phyloP scores from a whole-genome alignment of 768 basidiomycete species.

The Boletus subparvulus region DNA sequence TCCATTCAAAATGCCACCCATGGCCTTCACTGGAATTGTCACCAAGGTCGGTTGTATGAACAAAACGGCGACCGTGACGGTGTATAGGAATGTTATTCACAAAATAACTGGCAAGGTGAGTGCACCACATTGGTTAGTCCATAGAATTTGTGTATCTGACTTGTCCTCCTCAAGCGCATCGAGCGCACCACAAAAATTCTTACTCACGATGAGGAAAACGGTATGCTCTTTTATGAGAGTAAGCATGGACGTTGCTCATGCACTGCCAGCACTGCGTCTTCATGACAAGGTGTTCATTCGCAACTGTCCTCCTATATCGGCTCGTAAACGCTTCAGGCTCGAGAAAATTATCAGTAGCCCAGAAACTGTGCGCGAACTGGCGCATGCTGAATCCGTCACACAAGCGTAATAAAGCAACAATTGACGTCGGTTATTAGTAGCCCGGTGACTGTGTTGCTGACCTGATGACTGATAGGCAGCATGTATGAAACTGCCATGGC shows the following conservation, averaged over 20 bases:
- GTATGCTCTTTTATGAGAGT: slow-evolving; percentile 41
- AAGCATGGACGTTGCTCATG: slow-evolving; percentile 5
- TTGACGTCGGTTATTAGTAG: background rate
- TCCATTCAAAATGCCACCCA: slow-evolving; percentile 62
- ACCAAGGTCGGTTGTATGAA: slow-evolving; percentile 82
- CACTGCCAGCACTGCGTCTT: slow-evolving; percentile 52
- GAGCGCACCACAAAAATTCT: slow-evolving; percentile 77
- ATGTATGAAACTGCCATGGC: background rate
- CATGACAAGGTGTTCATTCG: slow-evolving; percentile 76
- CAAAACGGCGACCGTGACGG: slow-evolving; percentile 82
- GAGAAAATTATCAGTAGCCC: slow-evolving; percentile 70
- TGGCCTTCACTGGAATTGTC: slow-evolving; percentile 71
- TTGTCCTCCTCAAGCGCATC: slow-evolving; percentile 49
- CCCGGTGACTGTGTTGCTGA: background rate
- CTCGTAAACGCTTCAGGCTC: slow-evolving; percentile 72
- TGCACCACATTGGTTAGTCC: background rate
- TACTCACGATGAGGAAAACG: slow-evolving; percentile 69
- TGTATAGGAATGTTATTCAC: slow-evolving; percentile 72
- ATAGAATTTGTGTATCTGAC: background rate
- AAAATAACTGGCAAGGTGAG: slow-evolving; percentile 74
- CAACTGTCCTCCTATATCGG: slow-evolving; percentile 80
- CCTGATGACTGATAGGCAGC: background rate
- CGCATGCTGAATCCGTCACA: slow-evolving; percentile 11
- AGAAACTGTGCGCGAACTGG: slow-evolving; percentile 54
- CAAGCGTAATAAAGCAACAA: background rate